These are phyloP conservation scores for Castanea crenata DNA, from an alignment of 306 rosid genomes.

Conservation along the genomic window DNA sequence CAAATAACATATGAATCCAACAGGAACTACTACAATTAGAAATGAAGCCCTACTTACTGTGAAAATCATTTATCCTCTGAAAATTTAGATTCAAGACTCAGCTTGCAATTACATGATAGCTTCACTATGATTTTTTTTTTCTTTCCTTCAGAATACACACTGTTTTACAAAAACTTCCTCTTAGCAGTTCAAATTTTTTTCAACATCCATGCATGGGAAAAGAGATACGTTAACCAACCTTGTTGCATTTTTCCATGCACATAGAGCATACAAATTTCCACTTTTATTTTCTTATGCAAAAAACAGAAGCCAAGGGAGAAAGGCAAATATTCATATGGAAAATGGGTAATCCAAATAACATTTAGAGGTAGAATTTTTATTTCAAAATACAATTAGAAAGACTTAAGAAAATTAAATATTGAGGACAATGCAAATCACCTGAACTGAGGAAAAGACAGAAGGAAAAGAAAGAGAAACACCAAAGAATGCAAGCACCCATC, in stretches of 20 bases:
- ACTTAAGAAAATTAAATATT: neutral
- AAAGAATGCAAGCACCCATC: slow-evolving; percentile 45
- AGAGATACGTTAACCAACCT: neutral
- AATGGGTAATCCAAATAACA: neutral
- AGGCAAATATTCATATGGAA: neutral
- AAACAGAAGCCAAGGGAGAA: neutral
- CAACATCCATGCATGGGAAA: too few species aligned
- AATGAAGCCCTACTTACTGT: neutral
- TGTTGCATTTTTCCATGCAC: neutral
- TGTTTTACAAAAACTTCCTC: too few species aligned
- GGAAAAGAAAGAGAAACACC: slow-evolving; percentile 44
- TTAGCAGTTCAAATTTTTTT: too few species aligned
- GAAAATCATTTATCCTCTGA: neutral
- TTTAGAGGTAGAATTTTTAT: neutral
- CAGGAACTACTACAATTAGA: too few species aligned
- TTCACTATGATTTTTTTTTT: too few species aligned
- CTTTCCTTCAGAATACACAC: too few species aligned
- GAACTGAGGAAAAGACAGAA: slow-evolving; percentile 51
- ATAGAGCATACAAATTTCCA: neutral
- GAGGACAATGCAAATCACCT: slow-evolving; percentile 44
- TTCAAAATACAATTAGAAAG: neutral
- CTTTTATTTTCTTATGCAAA: neutral
- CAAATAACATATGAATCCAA: too few species aligned
- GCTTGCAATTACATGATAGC: neutral
- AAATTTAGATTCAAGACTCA: neutral